These are phyloP conservation scores for Zygotorulaspora danielsina DNA, from an alignment of 805 yeast species.

Conservation along the genomic window DNA sequence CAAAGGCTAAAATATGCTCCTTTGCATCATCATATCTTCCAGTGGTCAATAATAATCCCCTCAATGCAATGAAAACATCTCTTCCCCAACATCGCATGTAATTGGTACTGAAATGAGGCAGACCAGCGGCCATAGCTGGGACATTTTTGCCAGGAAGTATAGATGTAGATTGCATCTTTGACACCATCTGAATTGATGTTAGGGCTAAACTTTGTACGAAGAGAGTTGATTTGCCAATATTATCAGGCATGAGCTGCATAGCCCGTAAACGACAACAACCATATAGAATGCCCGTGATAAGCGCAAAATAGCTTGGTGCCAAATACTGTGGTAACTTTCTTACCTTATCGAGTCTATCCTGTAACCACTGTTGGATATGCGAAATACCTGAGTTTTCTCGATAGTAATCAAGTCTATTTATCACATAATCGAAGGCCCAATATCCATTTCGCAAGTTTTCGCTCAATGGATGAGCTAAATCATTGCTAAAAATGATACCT, in stretches of 20 bases:
- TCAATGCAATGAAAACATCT: slow-evolving; percentile 82
- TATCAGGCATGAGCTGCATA: slow-evolving; percentile 48
- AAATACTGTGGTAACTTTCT: slow-evolving; percentile 70
- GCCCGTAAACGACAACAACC: slow-evolving; percentile 74
- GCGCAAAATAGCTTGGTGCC: slow-evolving; percentile 81
- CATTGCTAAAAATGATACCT: slow-evolving; percentile 58
- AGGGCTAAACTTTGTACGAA: slow-evolving; percentile 78
- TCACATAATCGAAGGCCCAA: slow-evolving; percentile 85
- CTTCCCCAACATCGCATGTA: slow-evolving; percentile 99
- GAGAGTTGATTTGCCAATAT: slow-evolving; percentile 56
- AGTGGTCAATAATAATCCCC: slow-evolving; percentile 77
- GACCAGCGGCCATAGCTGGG: slow-evolving; percentile 89
- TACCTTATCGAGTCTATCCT: slow-evolving; percentile 56
- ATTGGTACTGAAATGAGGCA: slow-evolving; percentile 87
- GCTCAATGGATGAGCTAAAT: slow-evolving; percentile 80
- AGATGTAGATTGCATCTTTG: slow-evolving; percentile 67
- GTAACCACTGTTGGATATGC: slow-evolving; percentile 67
- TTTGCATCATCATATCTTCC: slow-evolving; percentile 78
- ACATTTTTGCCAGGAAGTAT: slow-evolving; percentile 57
- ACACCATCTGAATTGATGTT: slow-evolving; percentile 84
- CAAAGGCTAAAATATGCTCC: slow-evolving; percentile 78
- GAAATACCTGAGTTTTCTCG: slow-evolving; percentile 43
- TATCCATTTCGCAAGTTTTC: slow-evolving; percentile 74
- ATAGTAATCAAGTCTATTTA: slow-evolving; percentile 57
- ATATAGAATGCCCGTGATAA: slow-evolving; percentile 77